Conservation (phyloP, 495 filamentous ascomycete genomes). For the Daldinia grandis region DNA sequence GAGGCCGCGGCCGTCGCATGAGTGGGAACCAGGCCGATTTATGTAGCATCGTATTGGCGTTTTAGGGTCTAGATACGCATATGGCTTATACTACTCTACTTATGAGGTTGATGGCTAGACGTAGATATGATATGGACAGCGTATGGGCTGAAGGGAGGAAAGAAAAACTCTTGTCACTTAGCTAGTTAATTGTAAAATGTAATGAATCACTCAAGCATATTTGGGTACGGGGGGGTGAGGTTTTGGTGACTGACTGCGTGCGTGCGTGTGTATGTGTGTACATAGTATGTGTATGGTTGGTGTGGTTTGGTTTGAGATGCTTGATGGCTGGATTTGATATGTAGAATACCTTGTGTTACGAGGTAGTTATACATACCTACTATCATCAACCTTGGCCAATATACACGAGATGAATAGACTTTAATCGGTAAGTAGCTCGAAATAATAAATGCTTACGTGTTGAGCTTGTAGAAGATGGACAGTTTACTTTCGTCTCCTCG, state of each 20-base stretch:
- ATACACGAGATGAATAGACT: no score
- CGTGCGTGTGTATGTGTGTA: no score
- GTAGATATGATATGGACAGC: background rate
- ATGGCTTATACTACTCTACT: background rate
- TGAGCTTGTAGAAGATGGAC: no score
- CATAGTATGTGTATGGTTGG: background rate
- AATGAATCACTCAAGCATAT: background rate
- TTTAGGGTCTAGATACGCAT: background rate
- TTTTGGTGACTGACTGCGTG: background rate
- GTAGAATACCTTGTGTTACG: no score
- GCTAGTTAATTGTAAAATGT: background rate
- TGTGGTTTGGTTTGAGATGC: no score
- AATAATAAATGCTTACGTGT: no score
- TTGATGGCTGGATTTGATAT: no score
- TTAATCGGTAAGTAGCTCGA: no score
- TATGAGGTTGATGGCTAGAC: background rate
- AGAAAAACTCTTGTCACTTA: conserved; percentile 1
- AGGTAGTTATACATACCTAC: no score
- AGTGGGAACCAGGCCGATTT: background rate
- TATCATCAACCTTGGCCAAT: no score
- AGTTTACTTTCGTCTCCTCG: no score
- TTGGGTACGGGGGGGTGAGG: background rate
- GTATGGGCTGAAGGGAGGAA: background rate
- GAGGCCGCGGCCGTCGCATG: background rate
- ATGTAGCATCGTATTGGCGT: conserved; percentile 4